phyloP scores from a whole-genome alignment of 2,329 filamentous ascomycete species.

The Penicillium brevicompactum region DNA sequence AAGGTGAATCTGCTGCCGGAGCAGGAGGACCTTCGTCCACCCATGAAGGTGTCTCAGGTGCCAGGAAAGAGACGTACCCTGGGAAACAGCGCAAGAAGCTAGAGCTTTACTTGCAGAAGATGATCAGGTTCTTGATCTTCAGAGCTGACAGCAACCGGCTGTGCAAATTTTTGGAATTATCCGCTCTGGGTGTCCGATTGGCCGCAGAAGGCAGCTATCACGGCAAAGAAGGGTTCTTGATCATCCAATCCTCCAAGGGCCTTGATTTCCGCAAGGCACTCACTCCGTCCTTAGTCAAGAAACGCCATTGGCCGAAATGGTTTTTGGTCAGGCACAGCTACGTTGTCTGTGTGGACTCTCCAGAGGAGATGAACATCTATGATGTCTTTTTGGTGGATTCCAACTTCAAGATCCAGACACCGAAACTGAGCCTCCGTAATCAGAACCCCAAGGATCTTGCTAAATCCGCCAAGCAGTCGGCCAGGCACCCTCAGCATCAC shows the following conservation, averaged over 20 bases:
- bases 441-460: constrained; percentile 62
- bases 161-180: constrained; percentile 94
- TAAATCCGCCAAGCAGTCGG: constrained; percentile 65
- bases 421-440: constrained; percentile 57
- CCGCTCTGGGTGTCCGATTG: constrained; percentile 87
- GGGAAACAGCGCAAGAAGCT: constrained; percentile 82
- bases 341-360: constrained; percentile 96
- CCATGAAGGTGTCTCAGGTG: constrained; percentile 39
- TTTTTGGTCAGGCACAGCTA: constrained; percentile 98
- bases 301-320: constrained; percentile 89
- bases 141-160: constrained; percentile 91
- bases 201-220: constrained; percentile 96
- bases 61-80: constrained; percentile 63
- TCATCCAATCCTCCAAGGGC: constrained; percentile 89
- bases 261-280: constrained; percentile 81
- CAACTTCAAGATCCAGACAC: constrained; percentile 79
- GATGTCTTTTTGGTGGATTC: constrained; percentile 97
- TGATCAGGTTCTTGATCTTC: constrained; percentile 97
- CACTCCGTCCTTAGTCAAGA: constrained; percentile 75
- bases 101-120: constrained; percentile 86
- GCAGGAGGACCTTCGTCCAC: constrained; percentile 36
- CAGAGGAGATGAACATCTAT: constrained; percentile 97
- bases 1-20: constrained; percentile 41
- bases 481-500: constrained; percentile 71
- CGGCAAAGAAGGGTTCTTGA: constrained; percentile 91